These are phyloP conservation scores for Wickerhamiella spandovensis DNA, from an alignment of 805 yeast species.

Conservation along the genomic window DNA sequence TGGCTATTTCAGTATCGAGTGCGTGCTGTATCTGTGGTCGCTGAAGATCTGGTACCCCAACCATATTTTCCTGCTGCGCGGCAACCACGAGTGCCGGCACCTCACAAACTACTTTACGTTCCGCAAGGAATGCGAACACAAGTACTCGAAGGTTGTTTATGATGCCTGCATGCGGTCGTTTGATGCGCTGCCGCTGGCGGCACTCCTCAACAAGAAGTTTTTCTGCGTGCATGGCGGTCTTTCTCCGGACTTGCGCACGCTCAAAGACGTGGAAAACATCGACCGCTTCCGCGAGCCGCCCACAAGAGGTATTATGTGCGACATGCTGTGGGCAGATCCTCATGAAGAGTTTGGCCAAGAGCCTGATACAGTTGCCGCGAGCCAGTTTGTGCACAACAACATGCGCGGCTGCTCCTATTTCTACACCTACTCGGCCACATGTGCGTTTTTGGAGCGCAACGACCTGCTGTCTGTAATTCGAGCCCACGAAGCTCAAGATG, in stretches of 20 bases:
- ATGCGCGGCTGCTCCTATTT: slow-evolving; percentile 90
- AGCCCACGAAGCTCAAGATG: slow-evolving; percentile 97
- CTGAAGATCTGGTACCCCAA: slow-evolving; percentile 64
- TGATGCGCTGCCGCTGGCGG: slow-evolving; percentile 81
- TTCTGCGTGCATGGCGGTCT: slow-evolving; percentile 95
- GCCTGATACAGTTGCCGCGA: slow-evolving; percentile 20
- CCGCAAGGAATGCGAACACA: slow-evolving; percentile 78
- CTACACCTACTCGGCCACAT: slow-evolving; percentile 69
- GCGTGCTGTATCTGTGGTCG: slow-evolving; percentile 53
- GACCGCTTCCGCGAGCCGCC: slow-evolving; percentile 90
- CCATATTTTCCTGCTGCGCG: slow-evolving; percentile 71
- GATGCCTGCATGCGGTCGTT: slow-evolving; percentile 66
- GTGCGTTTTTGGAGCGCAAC: slow-evolving; percentile 64
- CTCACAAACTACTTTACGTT: slow-evolving; percentile 89
- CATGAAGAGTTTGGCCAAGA: slow-evolving; percentile 73
- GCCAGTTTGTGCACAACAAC: slow-evolving; percentile 45
- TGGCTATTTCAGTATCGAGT: slow-evolving; percentile 78
- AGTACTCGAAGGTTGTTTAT: slow-evolving; percentile 52
- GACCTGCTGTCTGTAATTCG: slow-evolving; percentile 74
- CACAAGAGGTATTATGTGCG: slow-evolving; percentile 86
- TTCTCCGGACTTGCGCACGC: slow-evolving; percentile 64
- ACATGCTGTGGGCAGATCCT: slow-evolving; percentile 93
- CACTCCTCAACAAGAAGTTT: slow-evolving; percentile 84
- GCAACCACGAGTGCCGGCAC: slow-evolving; percentile 92
- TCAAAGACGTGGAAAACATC: slow-evolving; percentile 53